Evolutionary conservation across 2,329 filamentous ascomycete species (phyloP).

Genomic region (Aspergillus ochraceus): DNA sequence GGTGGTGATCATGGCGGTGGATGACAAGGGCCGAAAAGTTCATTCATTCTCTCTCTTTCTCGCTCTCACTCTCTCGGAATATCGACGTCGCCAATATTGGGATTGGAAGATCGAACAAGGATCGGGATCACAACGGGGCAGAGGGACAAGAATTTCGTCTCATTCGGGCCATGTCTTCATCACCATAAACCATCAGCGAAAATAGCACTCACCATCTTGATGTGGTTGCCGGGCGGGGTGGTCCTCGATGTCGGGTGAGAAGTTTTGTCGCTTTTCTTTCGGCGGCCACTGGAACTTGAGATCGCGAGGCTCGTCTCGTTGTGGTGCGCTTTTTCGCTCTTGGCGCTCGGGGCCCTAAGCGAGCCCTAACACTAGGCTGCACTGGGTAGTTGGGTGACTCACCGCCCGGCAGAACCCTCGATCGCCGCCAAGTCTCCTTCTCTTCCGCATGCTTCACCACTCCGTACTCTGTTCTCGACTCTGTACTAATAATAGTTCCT

Average conservation of each 20-base stretch:
- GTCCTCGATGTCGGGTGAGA: constrained; percentile 43
- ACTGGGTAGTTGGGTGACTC: constrained; percentile 1
- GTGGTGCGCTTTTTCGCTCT: constrained; percentile 44
- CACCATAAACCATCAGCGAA: constrained; percentile 8
- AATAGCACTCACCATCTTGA: constrained; percentile 48
- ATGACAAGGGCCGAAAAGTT: not conserved
- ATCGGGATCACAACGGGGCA: not conserved
- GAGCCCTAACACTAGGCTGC: constrained; percentile 42
- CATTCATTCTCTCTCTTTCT: not conserved
- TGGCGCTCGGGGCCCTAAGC: constrained; percentile 40
- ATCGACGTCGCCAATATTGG: constrained; percentile 2
- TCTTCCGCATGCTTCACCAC: not conserved
- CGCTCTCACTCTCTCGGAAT: not conserved
- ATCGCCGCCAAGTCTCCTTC: not conserved
- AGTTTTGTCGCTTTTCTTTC: constrained; percentile 40
- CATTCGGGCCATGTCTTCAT: constrained; percentile 5
- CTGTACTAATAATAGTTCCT: not conserved
- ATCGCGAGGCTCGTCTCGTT: constrained; percentile 28
- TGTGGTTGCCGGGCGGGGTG: constrained; percentile 42
- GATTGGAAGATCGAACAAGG: constrained; percentile 11
- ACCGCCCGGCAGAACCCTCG: constrained; percentile 20
- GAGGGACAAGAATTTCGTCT: not conserved
- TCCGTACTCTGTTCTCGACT: too few relatives aligned
- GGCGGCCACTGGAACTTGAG: constrained; percentile 31
- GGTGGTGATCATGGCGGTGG: not conserved